Percentiles rank a stretch among this genome's conserved stretches.
phyloP scores from a whole-genome alignment of 768 basidiomycete genomes.

The Sarcomyxa edulis region DNA sequence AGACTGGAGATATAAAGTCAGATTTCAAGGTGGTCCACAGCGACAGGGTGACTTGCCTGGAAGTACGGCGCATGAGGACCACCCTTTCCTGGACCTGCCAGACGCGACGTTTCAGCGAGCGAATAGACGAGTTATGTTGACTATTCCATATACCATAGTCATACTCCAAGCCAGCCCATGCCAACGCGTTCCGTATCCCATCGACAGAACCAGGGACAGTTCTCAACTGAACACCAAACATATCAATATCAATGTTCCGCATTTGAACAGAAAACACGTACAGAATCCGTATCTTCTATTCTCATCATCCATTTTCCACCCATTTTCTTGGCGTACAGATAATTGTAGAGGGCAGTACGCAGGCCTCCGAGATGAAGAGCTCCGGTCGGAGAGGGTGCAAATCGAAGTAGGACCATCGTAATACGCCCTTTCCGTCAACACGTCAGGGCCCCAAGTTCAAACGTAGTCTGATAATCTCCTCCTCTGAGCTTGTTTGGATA shows the following conservation, averaged over 20 bases:
- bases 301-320: slow-evolving; percentile 89
- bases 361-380: slow-evolving; percentile 92
- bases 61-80: slow-evolving; percentile 84
- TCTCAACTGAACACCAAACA: slow-evolving; percentile 49
- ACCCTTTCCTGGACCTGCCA: slow-evolving; percentile 67
- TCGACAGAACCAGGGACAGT: slow-evolving; percentile 83
- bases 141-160: slow-evolving; percentile 66
- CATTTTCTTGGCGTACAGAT: slow-evolving; percentile 75
- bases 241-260: background rate
- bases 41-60: slow-evolving; percentile 49
- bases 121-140: background rate
- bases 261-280: slow-evolving; percentile 27
- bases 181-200: slow-evolving; percentile 65
- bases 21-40: background rate
- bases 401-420: slow-evolving; percentile 72
- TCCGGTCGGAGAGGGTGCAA: slow-evolving; percentile 97
- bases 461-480: too few species aligned
- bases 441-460: too few species aligned
- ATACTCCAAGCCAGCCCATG: slow-evolving; percentile 90
- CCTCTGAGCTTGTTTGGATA: too few species aligned
- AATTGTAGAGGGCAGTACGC: slow-evolving; percentile 90
- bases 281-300: slow-evolving; percentile 94
- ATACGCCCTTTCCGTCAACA: too few species aligned
- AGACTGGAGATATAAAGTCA: slow-evolving; percentile 50
- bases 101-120: background rate